These are phyloP conservation scores for Rhizopus arrhizus DNA, from an alignment of 371 early-diverging fungal genomes.

Conservation along the genomic window DNA sequence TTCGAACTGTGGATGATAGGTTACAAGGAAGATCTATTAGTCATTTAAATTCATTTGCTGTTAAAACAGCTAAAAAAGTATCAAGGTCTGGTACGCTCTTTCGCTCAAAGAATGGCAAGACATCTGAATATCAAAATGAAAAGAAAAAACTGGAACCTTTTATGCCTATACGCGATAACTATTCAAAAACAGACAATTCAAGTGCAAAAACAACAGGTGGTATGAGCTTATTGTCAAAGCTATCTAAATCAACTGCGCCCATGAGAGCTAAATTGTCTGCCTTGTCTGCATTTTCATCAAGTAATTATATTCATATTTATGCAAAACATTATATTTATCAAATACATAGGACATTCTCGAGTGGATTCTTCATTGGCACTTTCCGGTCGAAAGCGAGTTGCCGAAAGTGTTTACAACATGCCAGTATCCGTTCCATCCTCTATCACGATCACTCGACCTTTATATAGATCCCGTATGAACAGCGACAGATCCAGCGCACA, in stretches of 20 bases:
- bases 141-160: slow-evolving; percentile 28
- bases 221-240: slow-evolving; percentile 29
- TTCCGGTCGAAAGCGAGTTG: slow-evolving; percentile 37
- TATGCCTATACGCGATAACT: slow-evolving; percentile 22
- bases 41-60: slow-evolving; percentile 25
- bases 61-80: slow-evolving; percentile 30
- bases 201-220: slow-evolving; percentile 29
- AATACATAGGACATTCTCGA: slow-evolving; percentile 16
- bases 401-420: slow-evolving; percentile 49
- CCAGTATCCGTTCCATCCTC: slow-evolving; percentile 26
- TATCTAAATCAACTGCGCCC: slow-evolving; percentile 40
- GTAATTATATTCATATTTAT: background rate
- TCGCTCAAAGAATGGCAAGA: slow-evolving; percentile 12
- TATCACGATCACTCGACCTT: slow-evolving; percentile 2
- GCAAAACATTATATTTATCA: background rate
- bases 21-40: slow-evolving; percentile 20
- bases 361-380: slow-evolving; percentile 26
- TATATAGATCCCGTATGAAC: background rate
- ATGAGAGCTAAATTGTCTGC: slow-evolving; percentile 36
- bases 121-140: background rate
- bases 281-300: slow-evolving; percentile 11
- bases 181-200: slow-evolving; percentile 8
- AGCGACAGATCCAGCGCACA: slow-evolving; percentile 2
- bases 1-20: slow-evolving; percentile 29
- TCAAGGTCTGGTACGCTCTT: slow-evolving; percentile 33